Evolutionary conservation across 331 rosid genomes (phyloP), one percentile per base, ranked within the genome.

Genomic region (Cydonia oblonga): DNA sequence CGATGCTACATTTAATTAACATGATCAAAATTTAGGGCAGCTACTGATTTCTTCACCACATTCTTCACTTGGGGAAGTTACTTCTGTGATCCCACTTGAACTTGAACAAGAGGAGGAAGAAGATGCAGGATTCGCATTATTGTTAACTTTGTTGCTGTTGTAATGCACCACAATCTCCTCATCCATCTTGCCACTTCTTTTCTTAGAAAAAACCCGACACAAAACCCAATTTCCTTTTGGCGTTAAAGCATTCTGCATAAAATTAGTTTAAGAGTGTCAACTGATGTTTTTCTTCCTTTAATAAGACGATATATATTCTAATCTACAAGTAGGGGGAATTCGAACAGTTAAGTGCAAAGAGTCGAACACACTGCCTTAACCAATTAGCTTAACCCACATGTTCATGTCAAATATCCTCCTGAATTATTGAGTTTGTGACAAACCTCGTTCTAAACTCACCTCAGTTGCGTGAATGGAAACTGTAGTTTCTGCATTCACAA

Each of bases 151-250:
- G 59, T 77, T 70, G 23, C 69, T 80, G 63, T 56, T 33, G 10
- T 69, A 38, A 30, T 38, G 78, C 29, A 64, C 68, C 51, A 23
- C 26, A 18, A 14, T 64, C 25, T 75, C 69, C 3, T 78, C 75
- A 72, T 71, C 73, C 65, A 49, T 64, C 62, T 64, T 75, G 19
- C 6, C 18, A 66, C 66, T 85, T 79, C 80, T 85, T 75, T 89
- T 87, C 89, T 84, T 92, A 72, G 62, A 38, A 73, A 73, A 82
- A 65, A 92, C 49, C 23, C 96, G 90, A 67, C 96, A 92, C 25
- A 92, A 71, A 82, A 92, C 92, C 96, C 96, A 88, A 18, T 85
- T 86, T 75, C 86, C 91, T 49, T 76, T 80, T 67, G 85, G 88
- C 63, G 54, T 76, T 32, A 35, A 56, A 23, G 42, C 65, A 58